Evolutionary conservation across 371 early-diverging fungal genomes (phyloP).

Genomic region (Mucor velutinosus): DNA sequence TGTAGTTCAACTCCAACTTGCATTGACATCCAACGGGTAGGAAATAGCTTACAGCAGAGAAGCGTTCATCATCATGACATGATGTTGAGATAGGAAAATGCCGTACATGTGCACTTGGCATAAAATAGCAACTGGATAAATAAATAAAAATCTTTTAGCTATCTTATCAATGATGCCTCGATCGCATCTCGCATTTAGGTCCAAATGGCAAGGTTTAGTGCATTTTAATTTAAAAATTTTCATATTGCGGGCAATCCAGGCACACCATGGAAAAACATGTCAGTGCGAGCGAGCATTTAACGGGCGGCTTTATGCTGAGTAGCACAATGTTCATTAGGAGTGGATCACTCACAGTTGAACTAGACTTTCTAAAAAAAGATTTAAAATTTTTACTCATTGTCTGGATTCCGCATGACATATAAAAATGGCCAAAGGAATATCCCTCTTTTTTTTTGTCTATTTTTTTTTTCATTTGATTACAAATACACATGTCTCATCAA

Average conservation of each 20-base stretch:
- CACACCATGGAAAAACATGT: neutral
- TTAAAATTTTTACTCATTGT: neutral
- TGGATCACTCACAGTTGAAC: neutral
- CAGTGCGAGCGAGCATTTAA: neutral
- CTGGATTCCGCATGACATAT: neutral
- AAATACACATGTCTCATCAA: slow-evolving; percentile 15
- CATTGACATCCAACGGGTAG: neutral
- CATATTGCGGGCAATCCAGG: neutral
- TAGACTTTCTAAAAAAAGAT: neutral
- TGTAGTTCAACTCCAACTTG: neutral
- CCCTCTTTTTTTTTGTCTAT: neutral
- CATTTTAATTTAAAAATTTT: neutral
- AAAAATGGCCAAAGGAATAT: neutral
- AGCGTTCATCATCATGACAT: neutral
- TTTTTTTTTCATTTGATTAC: neutral
- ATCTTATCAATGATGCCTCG: neutral
- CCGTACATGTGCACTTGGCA: neutral
- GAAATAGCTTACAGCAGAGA: no score
- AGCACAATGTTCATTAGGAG: neutral
- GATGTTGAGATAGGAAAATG: neutral
- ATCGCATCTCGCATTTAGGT: neutral
- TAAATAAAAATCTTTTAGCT: neutral
- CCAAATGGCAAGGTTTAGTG: neutral
- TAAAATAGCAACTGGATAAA: neutral
- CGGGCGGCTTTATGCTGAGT: neutral